phyloP scores from a whole-genome alignment of 306 rosid species.

The Astragalus membranaceus region DNA sequence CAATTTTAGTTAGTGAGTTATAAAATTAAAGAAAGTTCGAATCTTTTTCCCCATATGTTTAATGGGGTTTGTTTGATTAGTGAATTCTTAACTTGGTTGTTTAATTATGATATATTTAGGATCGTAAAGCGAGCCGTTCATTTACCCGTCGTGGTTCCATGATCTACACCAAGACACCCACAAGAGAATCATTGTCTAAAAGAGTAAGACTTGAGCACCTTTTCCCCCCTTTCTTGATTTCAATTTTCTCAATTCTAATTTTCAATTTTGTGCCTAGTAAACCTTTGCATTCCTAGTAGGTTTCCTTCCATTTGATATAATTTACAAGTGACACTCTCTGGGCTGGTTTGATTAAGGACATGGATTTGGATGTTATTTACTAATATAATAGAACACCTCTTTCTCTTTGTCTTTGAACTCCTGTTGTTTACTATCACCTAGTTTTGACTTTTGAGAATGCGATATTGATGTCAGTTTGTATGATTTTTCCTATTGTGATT shows the following conservation, averaged over 20 bases:
- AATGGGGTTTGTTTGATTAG: background rate
- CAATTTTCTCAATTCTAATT: background rate
- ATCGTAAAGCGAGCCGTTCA: slow-evolving; percentile 72
- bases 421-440: background rate
- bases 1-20: background rate
- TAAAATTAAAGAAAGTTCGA: background rate
- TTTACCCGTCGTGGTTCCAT: slow-evolving; percentile 86
- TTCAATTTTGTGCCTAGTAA: background rate
- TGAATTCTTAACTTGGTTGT: background rate
- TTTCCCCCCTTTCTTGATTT: slow-evolving; percentile 2
- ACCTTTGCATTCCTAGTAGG: background rate
- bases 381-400: background rate
- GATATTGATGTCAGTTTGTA: background rate
- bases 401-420: background rate
- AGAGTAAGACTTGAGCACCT: slow-evolving; percentile 37
- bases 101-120: slow-evolving; percentile 42
- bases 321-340: background rate
- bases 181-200: slow-evolving; percentile 62
- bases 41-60: background rate
- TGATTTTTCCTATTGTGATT: slow-evolving; percentile 3
- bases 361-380: background rate
- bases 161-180: slow-evolving; percentile 87
- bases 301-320: background rate
- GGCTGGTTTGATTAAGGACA: background rate
- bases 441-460: background rate